phyloP scores from a whole-genome alignment of 1,139 yeast genomes.

The Saccharomyces hybrid region DNA sequence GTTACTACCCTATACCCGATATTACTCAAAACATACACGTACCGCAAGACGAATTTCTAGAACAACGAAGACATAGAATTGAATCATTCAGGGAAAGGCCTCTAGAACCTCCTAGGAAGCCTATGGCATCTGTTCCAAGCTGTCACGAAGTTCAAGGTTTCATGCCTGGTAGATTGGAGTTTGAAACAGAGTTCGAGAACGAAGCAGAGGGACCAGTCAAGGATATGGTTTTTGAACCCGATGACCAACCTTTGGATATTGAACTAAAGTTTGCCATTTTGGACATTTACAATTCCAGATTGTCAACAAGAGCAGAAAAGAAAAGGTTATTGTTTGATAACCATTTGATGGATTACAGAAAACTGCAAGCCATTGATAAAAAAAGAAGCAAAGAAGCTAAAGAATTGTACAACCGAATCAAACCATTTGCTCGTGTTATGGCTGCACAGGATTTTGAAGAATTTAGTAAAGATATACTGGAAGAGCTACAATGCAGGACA shows the following conservation, averaged over 20 bases:
- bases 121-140: slow-evolving; percentile 87
- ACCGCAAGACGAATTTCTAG: slow-evolving; percentile 62
- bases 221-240: slow-evolving; percentile 93
- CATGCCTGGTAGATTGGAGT: slow-evolving; percentile 97
- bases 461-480: slow-evolving; percentile 63
- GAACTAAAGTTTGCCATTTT: slow-evolving; percentile 81
- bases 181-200: slow-evolving; percentile 92
- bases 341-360: slow-evolving; percentile 73
- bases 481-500: slow-evolving; percentile 71
- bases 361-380: slow-evolving; percentile 50
- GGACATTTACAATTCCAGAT: slow-evolving; percentile 81
- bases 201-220: slow-evolving; percentile 93
- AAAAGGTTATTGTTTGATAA: slow-evolving; percentile 76
- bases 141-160: slow-evolving; percentile 97
- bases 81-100: slow-evolving; percentile 65
- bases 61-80: slow-evolving; percentile 60
- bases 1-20: slow-evolving; percentile 75
- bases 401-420: slow-evolving; percentile 64
- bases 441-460: slow-evolving; percentile 72
- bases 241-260: slow-evolving; percentile 79
- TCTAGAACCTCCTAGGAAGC: slow-evolving; percentile 74
- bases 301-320: slow-evolving; percentile 88
- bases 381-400: slow-evolving; percentile 83
- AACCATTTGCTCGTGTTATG: slow-evolving; percentile 76
- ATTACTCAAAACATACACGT: slow-evolving; percentile 63